phyloP scores from a whole-genome alignment of 2,329 filamentous ascomycete species.

The Cladosporium cucumerinum region DNA sequence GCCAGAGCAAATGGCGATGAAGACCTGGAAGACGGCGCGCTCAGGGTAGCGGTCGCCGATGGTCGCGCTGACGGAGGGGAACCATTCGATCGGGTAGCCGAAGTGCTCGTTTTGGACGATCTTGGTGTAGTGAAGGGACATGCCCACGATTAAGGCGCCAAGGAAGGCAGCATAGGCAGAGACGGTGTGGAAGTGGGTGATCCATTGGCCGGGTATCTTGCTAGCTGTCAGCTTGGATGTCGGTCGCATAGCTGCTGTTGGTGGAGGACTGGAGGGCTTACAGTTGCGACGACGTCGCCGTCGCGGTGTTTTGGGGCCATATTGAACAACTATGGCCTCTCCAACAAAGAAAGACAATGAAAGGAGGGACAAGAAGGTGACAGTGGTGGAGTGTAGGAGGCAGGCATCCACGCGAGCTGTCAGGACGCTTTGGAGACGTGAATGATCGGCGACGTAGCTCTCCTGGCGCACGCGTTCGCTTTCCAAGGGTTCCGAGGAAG shows the following conservation, averaged over 20 bases:
- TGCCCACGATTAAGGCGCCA: conserved; percentile 77
- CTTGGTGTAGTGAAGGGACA: conserved; percentile 83
- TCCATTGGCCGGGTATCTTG: conserved; percentile 76
- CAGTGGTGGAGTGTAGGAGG: not conserved
- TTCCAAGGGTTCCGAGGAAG: conserved; percentile 1
- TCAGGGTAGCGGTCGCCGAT: conserved; percentile 98
- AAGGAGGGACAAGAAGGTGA: conserved; percentile 9
- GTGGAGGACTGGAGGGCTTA: conserved; percentile 37
- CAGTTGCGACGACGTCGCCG: conserved; percentile 59
- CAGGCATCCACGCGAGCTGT: not conserved
- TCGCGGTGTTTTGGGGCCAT: conserved; percentile 63
- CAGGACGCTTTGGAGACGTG: not conserved
- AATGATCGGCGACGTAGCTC: not conserved
- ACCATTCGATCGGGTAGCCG: conserved; percentile 59
- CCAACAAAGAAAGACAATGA: not conserved
- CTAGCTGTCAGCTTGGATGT: conserved; percentile 19
- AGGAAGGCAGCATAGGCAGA: conserved; percentile 84
- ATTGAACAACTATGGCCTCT: not conserved
- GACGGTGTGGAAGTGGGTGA: conserved; percentile 82
- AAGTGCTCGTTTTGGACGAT: conserved; percentile 84
- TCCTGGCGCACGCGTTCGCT: not conserved
- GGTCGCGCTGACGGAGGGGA: conserved; percentile 58
- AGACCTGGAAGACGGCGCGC: conserved; percentile 93
- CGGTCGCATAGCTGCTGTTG: not conserved
- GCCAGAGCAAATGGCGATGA: conserved; percentile 94